A percentile compares a stretch with the other conserved stretches of the same genome.
Evolutionary conservation across 306 rosid genomes (phyloP).

Genomic region (Luffa aegyptiaca): DNA sequence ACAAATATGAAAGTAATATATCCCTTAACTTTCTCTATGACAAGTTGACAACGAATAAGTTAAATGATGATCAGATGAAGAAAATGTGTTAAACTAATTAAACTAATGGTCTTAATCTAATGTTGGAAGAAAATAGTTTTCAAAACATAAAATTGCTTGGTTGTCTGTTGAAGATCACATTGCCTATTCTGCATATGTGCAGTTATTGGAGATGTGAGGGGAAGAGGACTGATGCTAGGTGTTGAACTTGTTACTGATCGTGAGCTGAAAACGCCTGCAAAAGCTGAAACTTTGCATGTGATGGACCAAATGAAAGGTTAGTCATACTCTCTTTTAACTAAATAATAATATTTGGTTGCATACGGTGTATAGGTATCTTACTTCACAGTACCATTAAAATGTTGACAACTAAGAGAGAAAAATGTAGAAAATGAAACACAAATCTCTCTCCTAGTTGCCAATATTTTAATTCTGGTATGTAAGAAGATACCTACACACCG

Average conservation of each 20-base stretch:
- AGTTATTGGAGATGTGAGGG: slow-evolving; percentile 91
- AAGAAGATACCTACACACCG: no score
- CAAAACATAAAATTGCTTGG: background rate
- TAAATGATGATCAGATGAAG: background rate
- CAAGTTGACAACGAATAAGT: background rate
- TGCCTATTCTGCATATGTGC: background rate
- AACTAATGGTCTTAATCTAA: background rate
- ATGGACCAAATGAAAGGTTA: slow-evolving; percentile 85
- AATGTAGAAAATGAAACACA: no score
- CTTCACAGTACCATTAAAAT: no score
- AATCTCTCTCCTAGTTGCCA: no score
- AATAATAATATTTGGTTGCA: no score
- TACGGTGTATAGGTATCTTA: no score
- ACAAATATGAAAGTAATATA: slow-evolving; percentile 61
- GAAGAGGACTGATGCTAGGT: slow-evolving; percentile 83
- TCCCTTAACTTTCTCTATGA: background rate
- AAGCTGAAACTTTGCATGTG: slow-evolving; percentile 50
- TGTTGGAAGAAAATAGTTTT: background rate
- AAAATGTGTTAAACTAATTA: background rate
- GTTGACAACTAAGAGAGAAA: no score
- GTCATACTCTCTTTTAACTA: background rate
- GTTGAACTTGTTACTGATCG: slow-evolving; percentile 82
- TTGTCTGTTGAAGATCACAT: background rate
- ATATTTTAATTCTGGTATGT: no score
- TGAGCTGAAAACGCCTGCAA: slow-evolving; percentile 74